Evolutionary conservation across 139 green algal genomes (phyloP).

Genomic region (Chlamydomonas incerta): DNA sequence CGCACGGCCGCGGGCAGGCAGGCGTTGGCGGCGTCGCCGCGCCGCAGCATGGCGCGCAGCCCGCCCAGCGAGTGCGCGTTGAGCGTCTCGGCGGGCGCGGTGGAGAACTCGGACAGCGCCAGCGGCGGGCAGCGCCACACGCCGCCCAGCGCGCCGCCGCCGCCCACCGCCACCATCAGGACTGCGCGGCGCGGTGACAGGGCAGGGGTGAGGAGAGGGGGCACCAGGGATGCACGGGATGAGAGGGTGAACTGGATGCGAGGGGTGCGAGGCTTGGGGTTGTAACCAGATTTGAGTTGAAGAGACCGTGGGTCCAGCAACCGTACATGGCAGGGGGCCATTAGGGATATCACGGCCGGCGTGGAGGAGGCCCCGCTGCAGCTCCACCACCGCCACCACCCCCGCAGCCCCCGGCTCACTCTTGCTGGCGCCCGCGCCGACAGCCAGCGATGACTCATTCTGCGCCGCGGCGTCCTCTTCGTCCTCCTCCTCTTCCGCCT

Average conservation of each 20-base stretch:
- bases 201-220: background rate
- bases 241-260: too few relatives aligned
- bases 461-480: background rate
- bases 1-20: constrained; percentile 36
- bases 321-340: too few relatives aligned
- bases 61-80: constrained; percentile 40
- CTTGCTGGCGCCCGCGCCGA: too few relatives aligned
- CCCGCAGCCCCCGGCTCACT: too few relatives aligned
- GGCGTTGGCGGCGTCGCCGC: background rate
- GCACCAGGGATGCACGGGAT: background rate
- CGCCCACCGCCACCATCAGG: constrained; percentile 50
- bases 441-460: too few relatives aligned
- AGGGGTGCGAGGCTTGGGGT: too few relatives aligned
- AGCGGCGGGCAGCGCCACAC: constrained; percentile 59
- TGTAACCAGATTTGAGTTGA: too few relatives aligned
- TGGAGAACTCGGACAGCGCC: constrained; percentile 59
- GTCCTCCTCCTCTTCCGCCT: background rate
- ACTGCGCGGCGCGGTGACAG: background rate
- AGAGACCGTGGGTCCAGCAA: too few relatives aligned
- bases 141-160: constrained; percentile 43
- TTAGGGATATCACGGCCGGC: too few relatives aligned
- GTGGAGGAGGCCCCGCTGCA: too few relatives aligned
- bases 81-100: constrained; percentile 42
- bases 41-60: constrained; percentile 39
- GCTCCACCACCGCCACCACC: too few relatives aligned